Conservation (phyloP, 176 grass and related monocot species). For the Stipa capillata region DNA sequence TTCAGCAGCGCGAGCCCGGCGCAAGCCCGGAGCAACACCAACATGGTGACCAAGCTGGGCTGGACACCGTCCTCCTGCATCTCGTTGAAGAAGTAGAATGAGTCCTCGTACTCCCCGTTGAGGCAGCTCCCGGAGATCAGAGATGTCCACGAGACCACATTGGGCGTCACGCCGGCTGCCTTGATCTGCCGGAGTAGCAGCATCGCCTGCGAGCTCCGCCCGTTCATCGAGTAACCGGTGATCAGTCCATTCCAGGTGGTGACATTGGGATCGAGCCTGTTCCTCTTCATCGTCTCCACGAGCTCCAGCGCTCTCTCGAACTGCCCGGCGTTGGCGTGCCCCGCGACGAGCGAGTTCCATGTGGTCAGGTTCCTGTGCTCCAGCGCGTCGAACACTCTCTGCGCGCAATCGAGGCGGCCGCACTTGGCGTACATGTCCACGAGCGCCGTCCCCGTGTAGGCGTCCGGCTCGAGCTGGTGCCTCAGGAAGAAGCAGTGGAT, state of each 20-base stretch:
- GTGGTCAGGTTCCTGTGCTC: conserved; percentile 56
- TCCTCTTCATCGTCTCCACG: conserved; percentile 53
- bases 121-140: conserved; percentile 63
- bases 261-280: conserved; percentile 51
- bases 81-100: conserved; percentile 50
- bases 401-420: conserved; percentile 35
- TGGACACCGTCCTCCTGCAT: conserved; percentile 59
- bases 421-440: conserved; percentile 80
- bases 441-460: conserved; percentile 60
- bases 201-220: conserved; percentile 50
- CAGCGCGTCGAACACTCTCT: conserved; percentile 48
- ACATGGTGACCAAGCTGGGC: conserved; percentile 49
- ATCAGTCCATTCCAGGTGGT: conserved; percentile 86
- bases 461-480: conserved; percentile 31
- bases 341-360: conserved; percentile 76
- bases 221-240: conserved; percentile 55
- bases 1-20: conserved; percentile 44
- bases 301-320: conserved; percentile 51
- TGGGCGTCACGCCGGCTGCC: conserved; percentile 40
- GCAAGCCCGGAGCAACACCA: conserved; percentile 51
- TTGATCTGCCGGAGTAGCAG: conserved; percentile 64
- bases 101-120: conserved; percentile 46
- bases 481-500: conserved; percentile 60
- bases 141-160: conserved; percentile 70
- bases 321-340: conserved; percentile 34